Evolutionary conservation across 164 flowering plant genomes (phyloP).

Genomic region (Cinnamomum chago): DNA sequence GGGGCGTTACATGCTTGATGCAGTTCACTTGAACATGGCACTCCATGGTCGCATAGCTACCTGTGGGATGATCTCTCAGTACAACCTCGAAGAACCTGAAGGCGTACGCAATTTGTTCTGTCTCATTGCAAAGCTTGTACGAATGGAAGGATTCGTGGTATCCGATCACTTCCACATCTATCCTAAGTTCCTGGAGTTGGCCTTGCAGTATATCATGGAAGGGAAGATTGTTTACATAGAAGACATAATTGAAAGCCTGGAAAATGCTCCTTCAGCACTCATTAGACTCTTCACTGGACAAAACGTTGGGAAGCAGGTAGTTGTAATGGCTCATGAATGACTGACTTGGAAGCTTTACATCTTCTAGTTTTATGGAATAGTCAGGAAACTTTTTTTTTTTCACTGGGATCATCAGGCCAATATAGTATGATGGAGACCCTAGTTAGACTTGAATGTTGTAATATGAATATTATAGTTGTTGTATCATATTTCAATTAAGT

Average conservation of each 20-base stretch:
- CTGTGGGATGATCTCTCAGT: conserved; percentile 39
- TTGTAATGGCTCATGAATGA: conserved; percentile 19
- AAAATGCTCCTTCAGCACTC: conserved; percentile 24
- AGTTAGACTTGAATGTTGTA: no score
- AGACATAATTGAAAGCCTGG: conserved; percentile 27
- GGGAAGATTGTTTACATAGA: conserved; percentile 25
- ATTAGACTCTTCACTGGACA: conserved; percentile 22
- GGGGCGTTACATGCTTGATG: no score
- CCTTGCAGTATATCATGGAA: conserved; percentile 19
- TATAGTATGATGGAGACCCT: no score
- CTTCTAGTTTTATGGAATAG: no score
- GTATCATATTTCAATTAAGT: no score
- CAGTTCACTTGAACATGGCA: conserved; percentile 30
- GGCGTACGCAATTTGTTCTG: conserved; percentile 25
- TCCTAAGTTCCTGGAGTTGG: conserved; percentile 28
- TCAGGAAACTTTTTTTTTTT: no score
- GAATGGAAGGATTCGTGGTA: conserved; percentile 31
- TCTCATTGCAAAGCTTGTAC: conserved; percentile 19
- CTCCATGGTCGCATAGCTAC: conserved; percentile 22
- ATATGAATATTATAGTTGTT: no score
- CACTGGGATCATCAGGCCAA: no score
- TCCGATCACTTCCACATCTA: conserved; percentile 26
- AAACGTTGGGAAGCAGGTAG: conserved; percentile 29
- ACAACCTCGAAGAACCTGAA: conserved; percentile 30
- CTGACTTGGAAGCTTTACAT: conserved; percentile 2